phyloP scores from a whole-genome alignment of 176 grass and related monocot genomes.

The Chrysopogon serrulatus region DNA sequence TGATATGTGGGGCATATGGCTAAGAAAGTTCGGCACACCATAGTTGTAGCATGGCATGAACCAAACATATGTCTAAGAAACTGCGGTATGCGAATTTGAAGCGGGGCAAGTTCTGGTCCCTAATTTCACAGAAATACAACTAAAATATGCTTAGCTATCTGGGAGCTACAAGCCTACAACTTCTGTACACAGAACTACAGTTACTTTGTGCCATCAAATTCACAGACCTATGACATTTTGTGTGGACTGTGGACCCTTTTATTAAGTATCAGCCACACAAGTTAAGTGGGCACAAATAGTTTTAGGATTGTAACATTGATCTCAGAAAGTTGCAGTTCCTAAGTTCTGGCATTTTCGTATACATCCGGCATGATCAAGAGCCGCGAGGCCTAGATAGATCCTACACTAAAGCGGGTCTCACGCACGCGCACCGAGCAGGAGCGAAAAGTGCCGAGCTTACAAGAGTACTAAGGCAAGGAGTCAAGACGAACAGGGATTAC shows the following conservation, averaged over 20 bases:
- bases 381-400: not conserved
- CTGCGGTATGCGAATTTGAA: too few species aligned
- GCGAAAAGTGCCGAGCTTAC: not conserved
- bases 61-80: too few species aligned
- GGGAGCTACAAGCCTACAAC: not conserved
- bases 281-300: not conserved
- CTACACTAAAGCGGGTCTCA: not conserved
- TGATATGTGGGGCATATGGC: too few species aligned
- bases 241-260: not conserved
- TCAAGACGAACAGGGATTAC: not conserved
- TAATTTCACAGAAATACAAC: not conserved
- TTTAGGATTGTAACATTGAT: not conserved
- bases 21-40: too few species aligned
- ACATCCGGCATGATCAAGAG: not conserved
- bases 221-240: not conserved
- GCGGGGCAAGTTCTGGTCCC: too few species aligned
- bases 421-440: not conserved
- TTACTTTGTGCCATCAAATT: not conserved
- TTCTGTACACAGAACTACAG: not conserved
- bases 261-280: not conserved
- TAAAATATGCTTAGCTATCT: not conserved
- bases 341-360: not conserved
- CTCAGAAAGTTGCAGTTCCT: not conserved
- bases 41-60: too few species aligned
- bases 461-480: not conserved